Evolutionary conservation across 768 basidiomycete species (phyloP).

Genomic region (Ramaria sp.): DNA sequence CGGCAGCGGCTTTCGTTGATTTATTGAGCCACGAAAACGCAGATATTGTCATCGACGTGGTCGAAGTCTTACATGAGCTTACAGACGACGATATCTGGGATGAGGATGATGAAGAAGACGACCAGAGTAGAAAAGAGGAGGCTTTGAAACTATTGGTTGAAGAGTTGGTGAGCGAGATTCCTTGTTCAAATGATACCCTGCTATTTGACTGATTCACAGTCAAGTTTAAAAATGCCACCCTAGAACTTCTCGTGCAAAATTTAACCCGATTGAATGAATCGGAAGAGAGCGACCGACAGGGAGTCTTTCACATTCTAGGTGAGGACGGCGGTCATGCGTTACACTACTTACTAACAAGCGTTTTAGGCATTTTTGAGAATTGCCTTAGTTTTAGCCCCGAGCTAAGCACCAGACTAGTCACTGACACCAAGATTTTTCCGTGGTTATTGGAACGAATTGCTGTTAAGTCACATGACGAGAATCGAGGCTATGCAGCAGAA

Average conservation of each 20-base stretch:
- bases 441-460: constrained; percentile 78
- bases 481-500: constrained; percentile 89
- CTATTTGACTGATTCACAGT: constrained; percentile 6
- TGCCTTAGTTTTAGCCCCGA: constrained; percentile 76
- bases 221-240: constrained; percentile 72
- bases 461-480: constrained; percentile 71
- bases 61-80: constrained; percentile 86
- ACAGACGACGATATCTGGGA: constrained; percentile 94
- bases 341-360: not conserved
- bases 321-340: constrained; percentile 8
- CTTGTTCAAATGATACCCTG: constrained; percentile 1
- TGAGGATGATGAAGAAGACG: constrained; percentile 57
- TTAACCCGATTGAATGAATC: constrained; percentile 77
- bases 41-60: constrained; percentile 93
- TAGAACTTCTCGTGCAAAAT: constrained; percentile 88
- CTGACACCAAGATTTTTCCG: constrained; percentile 61
- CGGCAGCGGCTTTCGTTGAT: constrained; percentile 61
- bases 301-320: constrained; percentile 91
- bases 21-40: constrained; percentile 92
- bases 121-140: constrained; percentile 49
- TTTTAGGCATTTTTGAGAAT: constrained; percentile 84
- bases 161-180: constrained; percentile 45
- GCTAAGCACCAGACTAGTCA: constrained; percentile 56
- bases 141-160: constrained; percentile 69
- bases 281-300: constrained; percentile 86